Conservation (phyloP, 176 grass and related monocot species). For the Saccharum spontaneum region DNA sequence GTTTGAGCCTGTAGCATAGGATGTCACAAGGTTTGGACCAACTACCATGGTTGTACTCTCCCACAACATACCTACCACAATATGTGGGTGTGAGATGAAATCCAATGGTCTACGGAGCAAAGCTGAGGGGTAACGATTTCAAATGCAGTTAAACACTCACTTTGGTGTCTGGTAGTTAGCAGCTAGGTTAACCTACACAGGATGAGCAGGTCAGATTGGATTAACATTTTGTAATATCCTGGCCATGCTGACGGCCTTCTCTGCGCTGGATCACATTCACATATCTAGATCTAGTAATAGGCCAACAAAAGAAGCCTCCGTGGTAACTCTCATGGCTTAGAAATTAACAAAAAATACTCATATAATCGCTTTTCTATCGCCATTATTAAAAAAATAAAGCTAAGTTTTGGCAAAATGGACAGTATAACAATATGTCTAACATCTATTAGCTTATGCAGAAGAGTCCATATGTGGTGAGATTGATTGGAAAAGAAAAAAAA, state of each 20-base stretch:
- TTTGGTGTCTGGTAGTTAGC: neutral
- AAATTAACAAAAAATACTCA: neutral
- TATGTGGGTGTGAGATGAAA: neutral
- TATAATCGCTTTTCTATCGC: neutral
- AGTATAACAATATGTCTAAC: neutral
- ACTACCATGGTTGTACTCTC: neutral
- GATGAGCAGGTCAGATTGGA: neutral
- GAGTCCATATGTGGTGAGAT: neutral
- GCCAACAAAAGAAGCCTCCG: neutral
- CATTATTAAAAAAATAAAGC: neutral
- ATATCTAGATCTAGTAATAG: too few species aligned
- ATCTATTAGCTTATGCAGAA: too few species aligned
- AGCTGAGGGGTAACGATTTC: neutral
- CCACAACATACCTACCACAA: neutral
- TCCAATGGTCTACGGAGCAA: neutral
- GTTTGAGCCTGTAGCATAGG: neutral
- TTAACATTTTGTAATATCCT: neutral
- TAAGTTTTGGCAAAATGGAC: neutral
- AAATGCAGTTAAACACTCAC: neutral
- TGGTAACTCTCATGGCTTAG: neutral
- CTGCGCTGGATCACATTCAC: neutral
- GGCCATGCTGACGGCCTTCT: neutral
- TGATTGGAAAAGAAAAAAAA: neutral
- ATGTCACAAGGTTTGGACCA: neutral
- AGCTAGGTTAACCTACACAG: neutral